phyloP scores from a whole-genome alignment of 148 eudicot species.

The Vaccinium macrocarpon region DNA sequence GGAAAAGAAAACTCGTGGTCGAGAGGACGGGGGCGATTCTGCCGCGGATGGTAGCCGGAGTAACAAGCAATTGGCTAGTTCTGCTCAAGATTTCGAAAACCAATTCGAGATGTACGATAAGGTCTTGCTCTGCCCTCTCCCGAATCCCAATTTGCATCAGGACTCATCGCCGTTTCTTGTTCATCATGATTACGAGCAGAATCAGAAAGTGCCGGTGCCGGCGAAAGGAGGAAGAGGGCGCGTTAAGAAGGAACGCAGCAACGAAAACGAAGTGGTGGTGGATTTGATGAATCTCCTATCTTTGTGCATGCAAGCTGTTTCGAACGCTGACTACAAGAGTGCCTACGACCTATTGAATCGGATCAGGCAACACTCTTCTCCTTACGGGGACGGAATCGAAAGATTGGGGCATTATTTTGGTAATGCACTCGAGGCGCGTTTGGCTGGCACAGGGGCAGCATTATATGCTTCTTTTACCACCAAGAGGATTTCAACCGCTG shows the following conservation, averaged over 20 bases:
- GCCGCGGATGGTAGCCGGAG: constrained; percentile 25
- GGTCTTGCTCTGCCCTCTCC: constrained; percentile 28
- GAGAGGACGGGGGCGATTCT: constrained; percentile 35
- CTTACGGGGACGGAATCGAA: constrained; percentile 27
- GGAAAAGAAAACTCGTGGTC: constrained; percentile 37
- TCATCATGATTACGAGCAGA: background rate
- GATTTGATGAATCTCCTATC: constrained; percentile 54
- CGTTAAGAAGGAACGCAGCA: constrained; percentile 10
- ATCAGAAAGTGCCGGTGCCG: background rate
- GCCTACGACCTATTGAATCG: constrained; percentile 42
- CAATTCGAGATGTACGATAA: constrained; percentile 41
- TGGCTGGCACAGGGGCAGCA: constrained; percentile 52
- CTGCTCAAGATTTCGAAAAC: constrained; percentile 32
- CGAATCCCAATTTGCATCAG: constrained; percentile 14
- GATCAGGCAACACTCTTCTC: constrained; percentile 32
- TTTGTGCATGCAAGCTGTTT: constrained; percentile 60
- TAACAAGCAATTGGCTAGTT: constrained; percentile 42
- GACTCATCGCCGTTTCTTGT: background rate
- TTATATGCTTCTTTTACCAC: constrained; percentile 26
- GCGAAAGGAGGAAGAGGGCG: constrained; percentile 1
- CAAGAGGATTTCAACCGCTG: constrained; percentile 35
- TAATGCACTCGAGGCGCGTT: constrained; percentile 39
- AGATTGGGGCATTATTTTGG: constrained; percentile 35
- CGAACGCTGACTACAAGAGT: constrained; percentile 29
- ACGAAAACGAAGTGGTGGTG: constrained; percentile 33